Conservation (phyloP, 192 early-diverging fungal genomes). For the Globomyces pollinis-pini region DNA sequence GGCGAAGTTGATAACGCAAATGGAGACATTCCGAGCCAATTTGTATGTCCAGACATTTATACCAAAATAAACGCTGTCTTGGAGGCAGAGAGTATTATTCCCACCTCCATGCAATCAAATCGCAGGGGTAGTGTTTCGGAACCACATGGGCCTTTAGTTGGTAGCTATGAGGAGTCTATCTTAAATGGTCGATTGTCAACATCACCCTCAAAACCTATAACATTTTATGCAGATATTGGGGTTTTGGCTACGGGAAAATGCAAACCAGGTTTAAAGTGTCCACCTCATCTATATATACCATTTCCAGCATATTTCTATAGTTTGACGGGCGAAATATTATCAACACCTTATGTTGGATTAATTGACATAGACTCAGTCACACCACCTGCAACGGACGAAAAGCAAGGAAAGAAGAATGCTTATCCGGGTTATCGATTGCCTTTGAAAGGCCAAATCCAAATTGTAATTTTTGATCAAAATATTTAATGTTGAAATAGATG, state of each 20-base stretch:
- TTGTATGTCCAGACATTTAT: no score
- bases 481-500: constrained; percentile 33
- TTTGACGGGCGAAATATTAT: constrained; percentile 41
- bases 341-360: constrained; percentile 68
- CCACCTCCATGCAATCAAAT: background rate
- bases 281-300: constrained; percentile 51
- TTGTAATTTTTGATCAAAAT: constrained; percentile 46
- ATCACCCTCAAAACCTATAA: constrained; percentile 62
- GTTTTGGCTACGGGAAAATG: constrained; percentile 60
- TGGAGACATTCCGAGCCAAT: no score
- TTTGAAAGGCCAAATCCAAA: constrained; percentile 64
- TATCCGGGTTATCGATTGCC: constrained; percentile 64
- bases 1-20: no score
- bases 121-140: background rate
- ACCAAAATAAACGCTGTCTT: no score
- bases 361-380: constrained; percentile 45
- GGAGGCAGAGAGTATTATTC: background rate
- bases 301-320: constrained; percentile 77
- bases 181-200: constrained; percentile 71
- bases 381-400: constrained; percentile 4
- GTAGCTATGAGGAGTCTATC: constrained; percentile 63
- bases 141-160: constrained; percentile 33
- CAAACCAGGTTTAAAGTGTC: constrained; percentile 54
- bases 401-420: background rate
- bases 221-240: constrained; percentile 64